Evolutionary conservation across 2,329 filamentous ascomycete species (phyloP), one percentile per base, ranked within the genome.

Genomic region (Hymenoscyphus fructigenus): DNA sequence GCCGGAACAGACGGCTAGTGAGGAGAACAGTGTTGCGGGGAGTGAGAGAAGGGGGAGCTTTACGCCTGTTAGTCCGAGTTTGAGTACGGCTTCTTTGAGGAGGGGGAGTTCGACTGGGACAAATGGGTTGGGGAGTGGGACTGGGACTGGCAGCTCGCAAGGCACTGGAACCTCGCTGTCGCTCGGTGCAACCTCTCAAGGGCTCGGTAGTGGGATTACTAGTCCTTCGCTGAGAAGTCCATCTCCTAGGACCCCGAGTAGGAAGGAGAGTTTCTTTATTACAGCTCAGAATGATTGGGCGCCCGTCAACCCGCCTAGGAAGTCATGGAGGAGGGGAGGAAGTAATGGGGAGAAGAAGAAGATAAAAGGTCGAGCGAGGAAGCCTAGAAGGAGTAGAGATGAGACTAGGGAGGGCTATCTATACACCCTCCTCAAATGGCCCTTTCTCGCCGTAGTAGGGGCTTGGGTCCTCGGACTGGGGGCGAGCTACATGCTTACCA

Each of bases 261-360:
- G 67, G 20, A 60, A 69, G 47, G 65, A 70, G 44, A 72, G 68
- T 50, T 58, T 76, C 32, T 93, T 93, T 75, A 92, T 98, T 72
- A 91, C 92, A 3, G 94, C 95, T 50, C 87, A 96, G 75, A 96
- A 96, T 76, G 95, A 99, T 81, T 99, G 95, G 95, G 89, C 91
- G 17, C 95, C 95, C 0, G 87, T 98, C 14, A 89, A 91, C 71
- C 71, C 81, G 32, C 67, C 59, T 34, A 17, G 60, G 7, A 60
- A 66, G 59, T 28, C 17, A 59, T 44, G 61, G 62, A 70, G 72
- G 17, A 17, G 64, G 23, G 65, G 65, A 34, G 65, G 14, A 66
- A 68, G 26, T 81, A 82, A 70, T 59, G 60, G 68, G 53, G 75
- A 73, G 65, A 75, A 76, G 77, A 73, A 69, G 75, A 77, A 74